Evolutionary conservation across 2,329 filamentous ascomycete species (phyloP), one percentile per base, ranked within the genome.

Genomic region (Teratosphaeria viscida): DNA sequence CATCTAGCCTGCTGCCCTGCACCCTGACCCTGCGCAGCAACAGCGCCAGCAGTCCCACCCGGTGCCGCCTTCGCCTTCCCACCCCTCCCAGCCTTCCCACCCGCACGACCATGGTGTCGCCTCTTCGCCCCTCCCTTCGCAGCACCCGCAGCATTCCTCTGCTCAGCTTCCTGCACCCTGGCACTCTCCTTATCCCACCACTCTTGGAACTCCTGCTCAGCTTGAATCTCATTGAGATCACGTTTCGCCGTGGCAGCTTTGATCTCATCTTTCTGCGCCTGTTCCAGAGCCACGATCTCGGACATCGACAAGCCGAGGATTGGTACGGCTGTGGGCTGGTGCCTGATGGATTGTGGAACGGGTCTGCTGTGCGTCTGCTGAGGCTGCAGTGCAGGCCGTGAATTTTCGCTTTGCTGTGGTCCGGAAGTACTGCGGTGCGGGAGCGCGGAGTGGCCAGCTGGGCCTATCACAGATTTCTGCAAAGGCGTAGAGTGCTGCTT

Each of bases 201-300:
- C 71, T 95, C 86, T 71, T 96, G 90, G 71, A 99, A 99, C 57
- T 90, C 90, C 71, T 99, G 94, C 74, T 99, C 94, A 65, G 94
- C 85, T 72, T 99, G 94, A 61, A 99, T 99, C 63, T 97, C 94
- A 69, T 95, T 86, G 34, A 99, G 77, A 63, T 89, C 94, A 59
- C 92, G 83, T 75, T 95, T 96, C 2, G 91, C 89, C 11, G 86
- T 86, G 0, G 91, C 90, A 71, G 96, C 92, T 57, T 85, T 87
- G 62, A 95, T 85, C 19, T 84, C 82, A 60, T 90, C 85, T 70
- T 95, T 94, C 71, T 96, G 92, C 8, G 84, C 84, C 71, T 87
- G 85, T 74, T 99, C 91, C 69, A 95, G 85, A 7, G 86, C 85
- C 14, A 97, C 87, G 60, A 99, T 99, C 65, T 96, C 90, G 16